Evolutionary conservation across 2,329 filamentous ascomycete species (phyloP), one percentile per base, ranked within the genome.

Genomic region (Aureobasidium sp.): DNA sequence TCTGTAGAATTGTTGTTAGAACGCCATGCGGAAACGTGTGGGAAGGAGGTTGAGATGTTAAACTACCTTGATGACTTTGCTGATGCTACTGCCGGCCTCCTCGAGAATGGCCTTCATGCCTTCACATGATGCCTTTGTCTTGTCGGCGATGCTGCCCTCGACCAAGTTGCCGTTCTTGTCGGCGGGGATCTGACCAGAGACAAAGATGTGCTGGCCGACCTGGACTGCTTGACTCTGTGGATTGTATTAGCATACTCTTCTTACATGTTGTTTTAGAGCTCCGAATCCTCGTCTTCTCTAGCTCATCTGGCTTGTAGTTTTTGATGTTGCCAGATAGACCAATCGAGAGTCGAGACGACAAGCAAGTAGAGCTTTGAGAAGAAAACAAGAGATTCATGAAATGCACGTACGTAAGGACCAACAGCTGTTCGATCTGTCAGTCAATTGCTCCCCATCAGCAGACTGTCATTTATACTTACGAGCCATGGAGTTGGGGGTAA

Each of bases 91-190:
- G 51, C 88, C 89, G 21, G 90, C 89, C 62, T 84, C 88, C 56
- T 83, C 79, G 48, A 97, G 81, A 54, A 97, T 88, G 38, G 87
- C 86, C 69, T 85, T 79, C 65, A 96, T 80, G 72, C 94, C 95
- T 71, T 86, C 77, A 71, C 84, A 84, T 75, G 81, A 86, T 63
- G 79, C 78, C 59, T 79, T 79, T 62, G 85, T 88, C 69, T 85
- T 80, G 62, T 90, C 78, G 53, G 79, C 77, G 61, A 88, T 80
- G 64, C 74, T 79, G 48, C 84, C 84, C 40, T 79, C 72, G 58
- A 86, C 74, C 52, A 86, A 72, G 59, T 79, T 76, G 57, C 79
- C 80, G 51, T 72, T 69, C 39, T 76, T 72, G 66, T 86, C 81
- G 59, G 81, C 80, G 58, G 88, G 89, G 66, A 95, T 90, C 71